Base-by-base conservation (phyloP, 352 stramenopile species). In the Globisporangium middletonii region DNA sequence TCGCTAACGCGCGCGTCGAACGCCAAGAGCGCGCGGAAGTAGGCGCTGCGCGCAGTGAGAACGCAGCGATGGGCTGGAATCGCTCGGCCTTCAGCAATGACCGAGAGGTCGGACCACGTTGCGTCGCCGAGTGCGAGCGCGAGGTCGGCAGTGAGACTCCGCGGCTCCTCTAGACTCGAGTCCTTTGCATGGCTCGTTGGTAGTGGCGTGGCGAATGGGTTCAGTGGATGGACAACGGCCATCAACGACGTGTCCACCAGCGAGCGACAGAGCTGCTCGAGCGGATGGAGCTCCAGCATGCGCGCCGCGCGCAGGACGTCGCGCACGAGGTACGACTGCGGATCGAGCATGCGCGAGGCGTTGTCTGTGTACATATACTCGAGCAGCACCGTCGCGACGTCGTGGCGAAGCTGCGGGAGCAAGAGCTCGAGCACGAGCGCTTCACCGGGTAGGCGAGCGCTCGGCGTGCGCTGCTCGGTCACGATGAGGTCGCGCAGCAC, bases 291-390 rank as follows among this genome's bases (percentile, higher is more conserved):
- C n/a, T 74, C 49, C 42, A 71, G 85, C 19, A 69, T 35, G 15
- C 66, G 60, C 4, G 82, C 68, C 4, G 79, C 77, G n/a, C 71
- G 68, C 15, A 81, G 56, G 6, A 92, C 69, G 51, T 92, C 82
- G 11, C 75, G 72, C 2, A 83, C 46, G 11, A 92, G 62, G 41
- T 78, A 88, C 26, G 77, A 78, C 8, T 64, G 49, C 7, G 65
- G 73, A n/a, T 71, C 69, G 3, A 86, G 53, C 41, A 75, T 64
- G n/a, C 69, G 43, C 1, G 74, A 77, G 19, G 89, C 64, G 23
- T 71, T 77, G 54, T 92, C 79, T 0, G 78, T 90, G 71, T 92
- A 90, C 42, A 89, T 69, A 61, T 77, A 92, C 53, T 89, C 78
- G 48, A 92, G 52, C 23, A 90, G 35, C 6, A 82, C 48, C 13